These are phyloP conservation scores for Trypanosoma scelopori DNA, from an alignment of 208 protist genomes.

Conservation along the genomic window DNA sequence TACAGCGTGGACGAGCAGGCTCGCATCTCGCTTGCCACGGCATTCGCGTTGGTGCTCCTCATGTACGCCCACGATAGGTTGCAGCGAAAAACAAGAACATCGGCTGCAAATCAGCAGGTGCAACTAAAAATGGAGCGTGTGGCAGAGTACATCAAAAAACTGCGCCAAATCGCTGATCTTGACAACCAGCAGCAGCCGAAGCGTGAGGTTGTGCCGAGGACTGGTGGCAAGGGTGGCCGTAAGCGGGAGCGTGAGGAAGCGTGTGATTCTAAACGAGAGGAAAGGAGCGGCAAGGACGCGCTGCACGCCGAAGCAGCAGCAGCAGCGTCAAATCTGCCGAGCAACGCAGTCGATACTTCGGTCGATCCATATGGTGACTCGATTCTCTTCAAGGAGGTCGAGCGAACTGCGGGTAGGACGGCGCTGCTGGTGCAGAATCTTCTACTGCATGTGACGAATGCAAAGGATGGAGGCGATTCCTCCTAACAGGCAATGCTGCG, in stretches of 20 bases:
- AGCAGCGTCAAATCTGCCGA: not conserved
- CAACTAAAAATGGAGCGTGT: slow-evolving; percentile 86
- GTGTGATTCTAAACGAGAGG: not conserved
- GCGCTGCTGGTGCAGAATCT: slow-evolving; percentile 18
- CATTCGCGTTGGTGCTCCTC: slow-evolving; percentile 62
- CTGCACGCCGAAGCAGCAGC: not conserved
- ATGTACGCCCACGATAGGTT: slow-evolving; percentile 75
- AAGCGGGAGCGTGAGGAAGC: slow-evolving; percentile 3
- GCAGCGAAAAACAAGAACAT: slow-evolving; percentile 25
- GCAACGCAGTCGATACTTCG: slow-evolving; percentile 6
- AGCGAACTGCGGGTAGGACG: slow-evolving; percentile 4
- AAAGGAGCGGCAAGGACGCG: not conserved
- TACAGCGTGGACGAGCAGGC: slow-evolving; percentile 82
- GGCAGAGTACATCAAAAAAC: slow-evolving; percentile 83
- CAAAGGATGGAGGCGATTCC: slow-evolving; percentile 4
- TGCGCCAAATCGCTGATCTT: slow-evolving; percentile 74
- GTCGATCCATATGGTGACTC: slow-evolving; percentile 23
- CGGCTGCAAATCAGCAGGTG: slow-evolving; percentile 54
- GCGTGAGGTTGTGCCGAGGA: too few relatives aligned
- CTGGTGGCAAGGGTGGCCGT: not conserved
- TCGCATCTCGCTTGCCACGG: slow-evolving; percentile 70
- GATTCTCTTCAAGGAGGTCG: slow-evolving; percentile 28
- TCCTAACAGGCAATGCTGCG: too few relatives aligned
- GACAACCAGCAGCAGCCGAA: slow-evolving; percentile 11
- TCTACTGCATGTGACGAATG: slow-evolving; percentile 18